A percentile compares a stretch with the other conserved stretches of the same genome.
Conservation (phyloP, 2,329 filamentous ascomycete species). For the Pseudogymnoascus sp. region DNA sequence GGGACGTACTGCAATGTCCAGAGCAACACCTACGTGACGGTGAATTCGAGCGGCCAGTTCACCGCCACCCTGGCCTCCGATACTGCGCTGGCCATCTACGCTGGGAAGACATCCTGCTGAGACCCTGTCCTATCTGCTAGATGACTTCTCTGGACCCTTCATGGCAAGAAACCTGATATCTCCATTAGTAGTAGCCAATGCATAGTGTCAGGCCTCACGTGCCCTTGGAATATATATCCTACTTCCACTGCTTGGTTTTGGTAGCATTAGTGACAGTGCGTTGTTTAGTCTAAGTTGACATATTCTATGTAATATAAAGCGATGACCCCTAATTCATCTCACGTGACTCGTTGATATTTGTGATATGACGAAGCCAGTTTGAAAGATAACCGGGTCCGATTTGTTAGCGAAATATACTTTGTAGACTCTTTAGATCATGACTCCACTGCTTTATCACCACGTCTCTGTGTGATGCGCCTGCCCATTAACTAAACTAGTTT, state of each 20-base stretch:
- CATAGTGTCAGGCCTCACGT: not conserved
- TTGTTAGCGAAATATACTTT: not conserved
- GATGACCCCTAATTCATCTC: not conserved
- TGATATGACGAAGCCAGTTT: not conserved
- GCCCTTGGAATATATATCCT: not conserved
- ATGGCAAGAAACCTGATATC: not conserved
- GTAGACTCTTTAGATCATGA: not conserved
- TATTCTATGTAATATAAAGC: not conserved
- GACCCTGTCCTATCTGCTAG: not conserved
- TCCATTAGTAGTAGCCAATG: not conserved
- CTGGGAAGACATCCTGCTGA: conserved; percentile 6
- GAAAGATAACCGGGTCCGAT: not conserved
- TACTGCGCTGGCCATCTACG: not conserved
- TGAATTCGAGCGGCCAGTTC: conserved; percentile 1
- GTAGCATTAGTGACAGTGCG: not conserved
- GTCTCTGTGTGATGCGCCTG: not conserved
- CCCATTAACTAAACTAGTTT: not conserved
- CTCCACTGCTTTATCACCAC: not conserved
- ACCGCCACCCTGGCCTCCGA: not conserved
- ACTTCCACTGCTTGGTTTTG: not conserved
- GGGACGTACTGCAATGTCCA: conserved; percentile 1
- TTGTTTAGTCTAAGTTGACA: not conserved
- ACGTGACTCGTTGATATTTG: not conserved
- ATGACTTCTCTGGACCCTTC: not conserved
- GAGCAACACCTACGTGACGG: not conserved